Conservation (phyloP, 2,329 filamentous ascomycete genomes). For the Fusarium sp. region DNA sequence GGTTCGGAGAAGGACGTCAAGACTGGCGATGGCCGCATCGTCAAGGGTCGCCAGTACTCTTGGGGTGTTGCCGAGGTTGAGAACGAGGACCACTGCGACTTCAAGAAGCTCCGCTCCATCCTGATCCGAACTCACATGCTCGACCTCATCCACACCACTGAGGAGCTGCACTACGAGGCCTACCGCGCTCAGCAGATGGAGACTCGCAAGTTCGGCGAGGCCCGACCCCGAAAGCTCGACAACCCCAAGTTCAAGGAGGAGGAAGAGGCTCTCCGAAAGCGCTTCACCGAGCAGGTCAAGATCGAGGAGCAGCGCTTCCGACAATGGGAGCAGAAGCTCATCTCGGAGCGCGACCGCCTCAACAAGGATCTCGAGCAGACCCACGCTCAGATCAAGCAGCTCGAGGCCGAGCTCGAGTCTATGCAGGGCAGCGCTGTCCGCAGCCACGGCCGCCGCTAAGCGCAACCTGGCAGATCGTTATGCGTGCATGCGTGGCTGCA, state of each 20-base stretch:
- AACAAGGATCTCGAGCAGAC: conserved; percentile 99
- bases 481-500: conserved; percentile 40
- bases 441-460: conserved; percentile 91
- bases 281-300: conserved; percentile 99
- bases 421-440: conserved; percentile 92
- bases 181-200: conserved; percentile 99
- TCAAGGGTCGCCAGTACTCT: conserved; percentile 98
- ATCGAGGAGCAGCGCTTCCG: conserved; percentile 99
- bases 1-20: conserved; percentile 99
- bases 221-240: conserved; percentile 95
- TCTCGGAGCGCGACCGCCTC: conserved; percentile 96
- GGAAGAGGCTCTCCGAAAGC: conserved; percentile 97
- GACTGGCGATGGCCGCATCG: conserved; percentile 92
- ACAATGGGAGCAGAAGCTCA: conserved; percentile 99
- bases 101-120: conserved; percentile 99
- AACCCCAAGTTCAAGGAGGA: conserved; percentile 99
- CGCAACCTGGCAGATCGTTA: conserved; percentile 11
- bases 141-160: conserved; percentile 98
- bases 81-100: conserved; percentile 99
- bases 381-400: conserved; percentile 91
- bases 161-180: conserved; percentile 98
- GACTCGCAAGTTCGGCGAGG: conserved; percentile 99
- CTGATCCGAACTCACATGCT: conserved; percentile 99
- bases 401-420: conserved; percentile 91
- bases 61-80: conserved; percentile 99